Percentiles rank a stretch among this genome's conserved stretches.
Evolutionary conservation across 2,329 filamentous ascomycete genomes (phyloP).

Genomic region (Trichoderma harzianum): DNA sequence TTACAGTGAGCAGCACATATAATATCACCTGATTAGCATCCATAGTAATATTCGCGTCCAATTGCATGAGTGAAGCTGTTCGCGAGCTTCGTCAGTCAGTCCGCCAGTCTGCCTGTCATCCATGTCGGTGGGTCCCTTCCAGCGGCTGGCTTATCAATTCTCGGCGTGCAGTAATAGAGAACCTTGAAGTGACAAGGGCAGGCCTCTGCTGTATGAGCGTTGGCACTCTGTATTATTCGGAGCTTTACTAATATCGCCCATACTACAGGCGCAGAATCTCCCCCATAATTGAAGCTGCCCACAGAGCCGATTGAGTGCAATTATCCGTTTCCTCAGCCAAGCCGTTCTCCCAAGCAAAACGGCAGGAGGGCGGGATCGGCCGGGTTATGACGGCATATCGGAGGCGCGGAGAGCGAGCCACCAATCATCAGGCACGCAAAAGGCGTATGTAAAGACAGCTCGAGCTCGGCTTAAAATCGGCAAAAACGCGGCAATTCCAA

Average conservation of each 20-base stretch:
- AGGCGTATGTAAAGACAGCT: too few relatives aligned
- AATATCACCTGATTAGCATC: not conserved
- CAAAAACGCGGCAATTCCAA: constrained; percentile 22
- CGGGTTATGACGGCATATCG: constrained; percentile 31
- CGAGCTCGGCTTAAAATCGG: constrained; percentile 28
- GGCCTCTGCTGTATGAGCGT: not conserved
- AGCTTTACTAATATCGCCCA: not conserved
- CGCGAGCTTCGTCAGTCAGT: not conserved
- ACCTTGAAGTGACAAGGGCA: not conserved
- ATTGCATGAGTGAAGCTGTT: not conserved
- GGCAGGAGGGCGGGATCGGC: constrained; percentile 6
- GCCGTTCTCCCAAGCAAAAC: not conserved
- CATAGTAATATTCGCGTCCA: not conserved
- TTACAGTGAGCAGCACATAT: not conserved
- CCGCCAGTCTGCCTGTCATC: not conserved
- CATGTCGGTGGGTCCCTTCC: not conserved
- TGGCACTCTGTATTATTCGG: not conserved
- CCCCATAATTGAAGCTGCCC: not conserved
- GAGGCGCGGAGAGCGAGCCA: constrained; percentile 20
- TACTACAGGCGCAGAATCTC: not conserved
- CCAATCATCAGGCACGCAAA: constrained; percentile 19
- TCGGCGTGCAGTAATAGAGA: not conserved
- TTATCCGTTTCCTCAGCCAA: not conserved
- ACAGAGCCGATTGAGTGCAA: not conserved
- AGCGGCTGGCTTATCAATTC: constrained; percentile 2